Percentiles rank a stretch among this genome's conserved stretches.
Conservation (phyloP, 1,284 basidiomycete genomes). For the Austroboletus novae-zelandiae region DNA sequence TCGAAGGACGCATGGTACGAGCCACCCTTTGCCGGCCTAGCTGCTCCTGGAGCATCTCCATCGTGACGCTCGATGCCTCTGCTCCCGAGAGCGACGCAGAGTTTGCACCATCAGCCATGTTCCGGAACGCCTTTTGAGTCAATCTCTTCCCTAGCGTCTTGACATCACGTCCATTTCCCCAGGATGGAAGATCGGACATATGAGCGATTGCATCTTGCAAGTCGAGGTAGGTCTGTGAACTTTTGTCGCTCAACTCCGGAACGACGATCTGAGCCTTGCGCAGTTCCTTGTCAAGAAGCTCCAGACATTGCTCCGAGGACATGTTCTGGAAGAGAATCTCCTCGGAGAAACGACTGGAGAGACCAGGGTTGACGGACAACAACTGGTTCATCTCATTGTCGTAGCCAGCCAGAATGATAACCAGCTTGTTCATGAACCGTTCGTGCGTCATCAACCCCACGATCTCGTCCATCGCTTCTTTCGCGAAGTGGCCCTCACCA, state of each 20-base stretch:
- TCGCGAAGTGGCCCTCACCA: slow-evolving; percentile 53
- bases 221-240: slow-evolving; percentile 30
- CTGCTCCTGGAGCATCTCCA: slow-evolving; percentile 24
- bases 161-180: slow-evolving; percentile 66
- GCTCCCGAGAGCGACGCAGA: slow-evolving; percentile 15
- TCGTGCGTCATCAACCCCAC: slow-evolving; percentile 58
- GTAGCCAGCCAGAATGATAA: slow-evolving; percentile 66
- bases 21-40: slow-evolving; percentile 11
- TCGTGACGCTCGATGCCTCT: slow-evolving; percentile 11
- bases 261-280: slow-evolving; percentile 40
- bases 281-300: slow-evolving; percentile 47
- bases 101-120: slow-evolving; percentile 17
- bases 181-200: slow-evolving; percentile 47
- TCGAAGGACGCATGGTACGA: not conserved
- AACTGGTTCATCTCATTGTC: slow-evolving; percentile 61
- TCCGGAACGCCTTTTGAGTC: slow-evolving; percentile 32
- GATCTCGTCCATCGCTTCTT: slow-evolving; percentile 64
- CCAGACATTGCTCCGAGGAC: slow-evolving; percentile 46
- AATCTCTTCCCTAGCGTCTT: slow-evolving; percentile 51
- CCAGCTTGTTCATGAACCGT: slow-evolving; percentile 50
- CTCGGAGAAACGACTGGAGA: slow-evolving; percentile 64
- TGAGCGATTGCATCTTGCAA: slow-evolving; percentile 39
- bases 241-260: slow-evolving; percentile 36
- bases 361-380: slow-evolving; percentile 52
- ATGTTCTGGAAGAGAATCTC: slow-evolving; percentile 54